Percentiles rank a stretch among this genome's conserved stretches.
These are phyloP conservation scores for Tetramitus jugosus DNA, from an alignment of 208 protist species.

Conservation along the genomic window DNA sequence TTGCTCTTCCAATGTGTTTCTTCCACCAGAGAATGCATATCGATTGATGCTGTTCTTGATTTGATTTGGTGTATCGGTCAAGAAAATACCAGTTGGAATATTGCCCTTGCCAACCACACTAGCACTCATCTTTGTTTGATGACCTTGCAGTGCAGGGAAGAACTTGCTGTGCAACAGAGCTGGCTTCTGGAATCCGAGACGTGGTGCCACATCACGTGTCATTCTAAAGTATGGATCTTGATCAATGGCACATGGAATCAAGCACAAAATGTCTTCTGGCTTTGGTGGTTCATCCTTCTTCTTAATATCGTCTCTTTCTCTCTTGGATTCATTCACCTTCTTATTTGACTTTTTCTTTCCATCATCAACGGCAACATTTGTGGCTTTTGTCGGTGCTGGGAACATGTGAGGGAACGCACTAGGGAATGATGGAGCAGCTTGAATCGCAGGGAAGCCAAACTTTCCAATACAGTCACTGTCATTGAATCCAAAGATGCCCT, in stretches of 20 bases:
- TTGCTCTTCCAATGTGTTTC: constrained; percentile 87
- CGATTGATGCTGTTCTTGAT: constrained; percentile 88
- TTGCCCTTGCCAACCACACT: background rate
- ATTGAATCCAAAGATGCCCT: constrained; percentile 81
- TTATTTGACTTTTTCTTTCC: background rate
- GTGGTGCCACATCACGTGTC: constrained; percentile 83
- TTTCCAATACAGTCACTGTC: constrained; percentile 85
- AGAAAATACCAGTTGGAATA: constrained; percentile 79
- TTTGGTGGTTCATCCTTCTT: background rate
- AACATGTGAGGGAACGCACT: constrained; percentile 85
- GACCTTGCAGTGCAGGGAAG: constrained; percentile 90
- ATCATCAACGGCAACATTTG: no score
- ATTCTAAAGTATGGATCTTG: constrained; percentile 98
- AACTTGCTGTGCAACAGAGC: constrained; percentile 92
- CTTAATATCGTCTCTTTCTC: background rate
- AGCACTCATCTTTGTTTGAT: constrained; percentile 88
- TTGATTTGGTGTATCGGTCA: constrained; percentile 85
- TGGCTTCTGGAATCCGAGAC: constrained; percentile 79
- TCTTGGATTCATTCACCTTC: background rate
- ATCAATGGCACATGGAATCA: constrained; percentile 93
- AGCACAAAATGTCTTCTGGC: constrained; percentile 66
- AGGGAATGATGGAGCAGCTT: constrained; percentile 91
- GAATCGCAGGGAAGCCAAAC: constrained; percentile 88
- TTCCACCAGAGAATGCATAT: constrained; percentile 92
- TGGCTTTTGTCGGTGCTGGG: no score